These are phyloP conservation scores for Rhodotorula taiwanensis DNA, from an alignment of 768 basidiomycete genomes.

Conservation along the genomic window DNA sequence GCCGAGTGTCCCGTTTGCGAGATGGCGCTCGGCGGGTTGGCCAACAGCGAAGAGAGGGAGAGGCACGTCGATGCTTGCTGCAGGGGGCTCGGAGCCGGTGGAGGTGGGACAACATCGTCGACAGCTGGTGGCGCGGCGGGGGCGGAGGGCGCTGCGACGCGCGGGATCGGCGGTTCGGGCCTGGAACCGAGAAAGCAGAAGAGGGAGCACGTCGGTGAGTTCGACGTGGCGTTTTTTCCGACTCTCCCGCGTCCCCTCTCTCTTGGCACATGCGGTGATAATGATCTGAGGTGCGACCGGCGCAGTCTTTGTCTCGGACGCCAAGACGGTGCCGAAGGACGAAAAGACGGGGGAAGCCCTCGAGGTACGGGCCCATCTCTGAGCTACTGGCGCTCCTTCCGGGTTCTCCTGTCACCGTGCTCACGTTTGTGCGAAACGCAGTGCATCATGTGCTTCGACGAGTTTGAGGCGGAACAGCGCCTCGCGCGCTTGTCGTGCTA, in stretches of 20 bases:
- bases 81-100: background rate
- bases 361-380: constrained; percentile 16
- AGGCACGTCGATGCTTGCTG: constrained; percentile 27
- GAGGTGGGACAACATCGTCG: too few relatives aligned
- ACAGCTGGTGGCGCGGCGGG: background rate
- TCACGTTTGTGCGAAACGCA: too few relatives aligned
- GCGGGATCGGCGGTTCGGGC: too few relatives aligned
- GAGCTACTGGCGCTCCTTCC: too few relatives aligned
- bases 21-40: background rate
- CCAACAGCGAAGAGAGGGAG: background rate
- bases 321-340: constrained; percentile 12
- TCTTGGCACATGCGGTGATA: background rate
- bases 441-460: constrained; percentile 26
- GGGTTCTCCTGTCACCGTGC: too few relatives aligned
- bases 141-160: background rate
- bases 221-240: too few relatives aligned
- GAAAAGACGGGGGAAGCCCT: constrained; percentile 4
- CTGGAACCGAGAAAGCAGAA: background rate
- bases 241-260: background rate
- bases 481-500: constrained; percentile 25
- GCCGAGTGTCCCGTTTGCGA: constrained; percentile 18
- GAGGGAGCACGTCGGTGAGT: constrained; percentile 21
- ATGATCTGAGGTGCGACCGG: too few relatives aligned
- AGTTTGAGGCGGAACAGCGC: background rate
- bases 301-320: constrained; percentile 17